Evolutionary conservation across 2,329 filamentous ascomycete genomes (phyloP), one percentile per base, ranked within the genome.

Genomic region (Alternaria angustiovoidea): DNA sequence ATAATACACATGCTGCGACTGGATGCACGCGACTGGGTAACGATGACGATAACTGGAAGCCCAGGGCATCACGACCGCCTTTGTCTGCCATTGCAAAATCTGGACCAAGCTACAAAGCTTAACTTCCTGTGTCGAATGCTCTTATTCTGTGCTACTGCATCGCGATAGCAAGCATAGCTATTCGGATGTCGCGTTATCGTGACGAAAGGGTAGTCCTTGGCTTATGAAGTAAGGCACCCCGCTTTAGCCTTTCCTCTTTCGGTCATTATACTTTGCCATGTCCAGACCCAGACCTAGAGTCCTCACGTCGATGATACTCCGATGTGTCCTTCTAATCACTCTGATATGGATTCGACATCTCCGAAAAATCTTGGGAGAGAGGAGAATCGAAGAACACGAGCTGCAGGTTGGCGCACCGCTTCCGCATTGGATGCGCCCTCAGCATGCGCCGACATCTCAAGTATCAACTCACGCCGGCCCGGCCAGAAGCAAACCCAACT

Each of bases 1-100:
- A 32, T 20, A 57, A 36, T 8, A 57, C 18, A n/a, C 38, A n/a
- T 57, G 46, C 46, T 28, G 34, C 18, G 20, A 56, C 38, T 26
- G 46, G 57, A 43, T 60, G 57, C 38, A 24, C n/a, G 11, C 24
- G 30, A 32, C 14, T 24, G 5, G 14, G n/a, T 4, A 32, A 26
- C 32, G 14, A 18, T 18, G 39, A 34, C 32, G 24, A 16, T 12
- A 47, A 22, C 20, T n/a, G 7, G 14, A 51, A 6, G 44, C 18
- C 39, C 1, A 28, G 14, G 18, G 28, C 28, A 5, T 20, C 0
- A 16, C n/a, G 7, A 12, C 20, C 24, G 30, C n/a, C 3, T 12
- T 7, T 12, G 16, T 20, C 43, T 24, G 39, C 11, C 46, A 59
- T 54, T 12, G 22, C 16, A 7, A 28, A 7, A 8, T 20, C 11